phyloP scores from a whole-genome alignment of 140 eudicot genomes.

The Oenanthe javanica region DNA sequence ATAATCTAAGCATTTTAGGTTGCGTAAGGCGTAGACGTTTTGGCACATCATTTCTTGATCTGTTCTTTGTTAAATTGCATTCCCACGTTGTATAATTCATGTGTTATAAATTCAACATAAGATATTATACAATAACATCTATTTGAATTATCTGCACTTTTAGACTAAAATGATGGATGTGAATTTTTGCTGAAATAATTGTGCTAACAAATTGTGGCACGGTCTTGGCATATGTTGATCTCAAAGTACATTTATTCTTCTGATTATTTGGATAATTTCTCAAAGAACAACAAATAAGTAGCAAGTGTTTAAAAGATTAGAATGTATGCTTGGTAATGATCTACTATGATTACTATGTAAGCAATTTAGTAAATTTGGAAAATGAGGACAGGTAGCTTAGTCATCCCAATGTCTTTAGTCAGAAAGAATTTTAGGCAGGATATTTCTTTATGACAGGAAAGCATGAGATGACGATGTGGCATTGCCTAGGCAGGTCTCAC shows the following conservation, averaged over 20 bases:
- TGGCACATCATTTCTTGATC: not conserved
- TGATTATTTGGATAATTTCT: not conserved
- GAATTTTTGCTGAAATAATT: not conserved
- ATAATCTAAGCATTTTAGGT: not conserved
- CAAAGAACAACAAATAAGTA: not conserved
- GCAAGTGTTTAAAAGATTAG: not conserved
- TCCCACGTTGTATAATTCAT: not conserved
- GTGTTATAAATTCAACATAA: not conserved
- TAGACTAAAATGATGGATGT: not conserved
- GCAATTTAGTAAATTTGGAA: not conserved
- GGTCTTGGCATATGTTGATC: not conserved
- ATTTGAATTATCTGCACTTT: not conserved
- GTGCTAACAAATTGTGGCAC: not conserved
- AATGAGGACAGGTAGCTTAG: not conserved
- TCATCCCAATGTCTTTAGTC: not conserved
- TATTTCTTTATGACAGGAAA: not conserved
- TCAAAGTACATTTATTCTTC: not conserved
- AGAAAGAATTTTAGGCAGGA: not conserved
- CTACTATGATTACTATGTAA: not conserved
- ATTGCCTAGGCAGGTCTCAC: not conserved
- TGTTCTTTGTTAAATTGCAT: not conserved
- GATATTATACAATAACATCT: not conserved
- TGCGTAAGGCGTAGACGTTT: not conserved
- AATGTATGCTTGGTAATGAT: not conserved
- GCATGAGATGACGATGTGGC: not conserved